Evolutionary conservation across 2,329 filamentous ascomycete species (phyloP).

Genomic region (Leptographium lundbergii): DNA sequence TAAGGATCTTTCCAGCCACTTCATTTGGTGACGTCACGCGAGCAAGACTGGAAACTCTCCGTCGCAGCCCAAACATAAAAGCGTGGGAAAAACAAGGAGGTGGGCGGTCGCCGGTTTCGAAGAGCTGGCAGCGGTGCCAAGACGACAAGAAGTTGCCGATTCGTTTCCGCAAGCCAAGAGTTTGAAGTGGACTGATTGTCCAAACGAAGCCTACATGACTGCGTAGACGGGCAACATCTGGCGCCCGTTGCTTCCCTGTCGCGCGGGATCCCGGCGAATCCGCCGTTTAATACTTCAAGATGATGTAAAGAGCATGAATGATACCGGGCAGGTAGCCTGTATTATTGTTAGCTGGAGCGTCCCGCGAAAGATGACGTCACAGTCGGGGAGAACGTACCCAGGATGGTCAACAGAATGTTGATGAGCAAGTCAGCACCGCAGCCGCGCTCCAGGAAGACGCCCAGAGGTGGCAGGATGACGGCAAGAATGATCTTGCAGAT

Average conservation of each 20-base stretch:
- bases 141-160: not conserved
- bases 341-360: not conserved
- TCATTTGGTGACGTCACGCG: not conserved
- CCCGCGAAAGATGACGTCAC: not conserved
- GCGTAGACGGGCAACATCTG: not conserved
- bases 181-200: not conserved
- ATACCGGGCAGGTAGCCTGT: conserved; percentile 60
- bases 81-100: not conserved
- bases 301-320: conserved; percentile 89
- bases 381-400: conserved; percentile 30
- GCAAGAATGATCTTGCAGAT: conserved; percentile 68
- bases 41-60: not conserved
- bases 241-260: not conserved
- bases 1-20: not conserved
- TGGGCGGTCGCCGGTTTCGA: not conserved
- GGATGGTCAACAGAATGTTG: conserved; percentile 79
- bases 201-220: not conserved
- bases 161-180: not conserved
- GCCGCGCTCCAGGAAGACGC: conserved; percentile 89
- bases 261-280: not conserved
- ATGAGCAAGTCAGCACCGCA: conserved; percentile 80
- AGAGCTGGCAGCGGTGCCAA: not conserved
- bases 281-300: conserved; percentile 65
- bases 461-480: conserved; percentile 77
- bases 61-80: not conserved